Evolutionary conservation across 2,329 filamentous ascomycete genomes (phyloP), one percentile per base, ranked within the genome.

Genomic region (Rutstroemia sp.): DNA sequence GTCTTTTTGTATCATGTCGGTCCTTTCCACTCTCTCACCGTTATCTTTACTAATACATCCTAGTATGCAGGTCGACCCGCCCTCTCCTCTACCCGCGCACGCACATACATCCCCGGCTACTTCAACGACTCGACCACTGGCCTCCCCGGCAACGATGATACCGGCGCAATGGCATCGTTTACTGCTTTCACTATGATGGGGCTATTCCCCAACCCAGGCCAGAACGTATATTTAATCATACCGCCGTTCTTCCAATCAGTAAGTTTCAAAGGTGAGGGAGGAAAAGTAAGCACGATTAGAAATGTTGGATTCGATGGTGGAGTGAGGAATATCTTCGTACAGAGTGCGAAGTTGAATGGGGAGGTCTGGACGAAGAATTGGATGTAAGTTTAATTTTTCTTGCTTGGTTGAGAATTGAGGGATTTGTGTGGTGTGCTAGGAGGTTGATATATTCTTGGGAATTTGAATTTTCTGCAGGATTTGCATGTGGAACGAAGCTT

Each of bases 111-210:
- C 36, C 84, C 85, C 0, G 72, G 73, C 0, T 79, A 75, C 61
- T 89, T 88, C 72, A 76, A 79, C 59, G 76, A 80, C 0, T 79
- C 78, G 0, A 72, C 79, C 0, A 73, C 70, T 1, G 85, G 85
- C 0, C 78, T 88, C 4, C 84, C 86, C 0, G 86, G 86, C 0
- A 88, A 88, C 66, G 85, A 88, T 56, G 85, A 88, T 65, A 79
- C 76, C 45, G 86, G 86, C 3, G 82, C 85, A 0, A 88, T 88
- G 65, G 65, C 57, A 1, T 62, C 62, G 0, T 67, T 67, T n/a
- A 54, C 60, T 0, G 63, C 63, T 0, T 63, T 67, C 17, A 57
- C 50, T 1, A 63, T 67, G 57, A 62, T 63, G 47, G 65, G 65
- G 0, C 68, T 88, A 4, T 89, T 84, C 65, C 86, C 86, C 0